phyloP scores from a whole-genome alignment of 306 rosid genomes.

The Sophora flavescens region DNA sequence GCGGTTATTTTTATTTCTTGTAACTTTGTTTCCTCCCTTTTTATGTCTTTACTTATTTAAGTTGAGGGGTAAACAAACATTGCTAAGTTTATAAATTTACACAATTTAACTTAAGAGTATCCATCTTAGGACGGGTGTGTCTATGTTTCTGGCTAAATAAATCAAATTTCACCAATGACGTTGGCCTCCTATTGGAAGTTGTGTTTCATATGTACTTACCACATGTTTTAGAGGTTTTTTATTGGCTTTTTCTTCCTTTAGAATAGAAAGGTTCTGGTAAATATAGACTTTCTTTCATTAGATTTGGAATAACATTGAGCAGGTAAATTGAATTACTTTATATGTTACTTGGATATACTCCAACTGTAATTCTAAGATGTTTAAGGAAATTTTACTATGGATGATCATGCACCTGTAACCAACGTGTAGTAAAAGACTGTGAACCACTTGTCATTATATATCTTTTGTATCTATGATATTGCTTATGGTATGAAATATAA shows the following conservation, averaged over 20 bases:
- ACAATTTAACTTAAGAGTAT: no score
- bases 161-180: neutral
- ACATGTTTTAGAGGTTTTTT: neutral
- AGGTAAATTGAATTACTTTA: neutral
- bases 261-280: neutral
- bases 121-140: no score
- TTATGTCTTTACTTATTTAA: neutral
- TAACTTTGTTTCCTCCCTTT: neutral
- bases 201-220: neutral
- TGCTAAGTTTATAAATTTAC: neutral
- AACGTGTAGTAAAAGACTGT: neutral
- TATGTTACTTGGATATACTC: neutral
- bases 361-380: neutral
- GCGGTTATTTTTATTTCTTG: neutral
- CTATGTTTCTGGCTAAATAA: neutral
- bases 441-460: conserved; percentile 1
- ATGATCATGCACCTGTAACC: conserved; percentile 8
- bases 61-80: neutral
- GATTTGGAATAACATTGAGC: neutral
- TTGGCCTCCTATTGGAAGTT: neutral
- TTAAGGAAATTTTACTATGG: neutral
- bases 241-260: neutral
- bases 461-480: conserved; percentile 31
- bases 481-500: conserved; percentile 22
- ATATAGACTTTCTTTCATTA: conserved; percentile 1